Base-by-base conservation (phyloP, 2,329 filamentous ascomycete genomes). In the Aureobasidium sp. region DNA sequence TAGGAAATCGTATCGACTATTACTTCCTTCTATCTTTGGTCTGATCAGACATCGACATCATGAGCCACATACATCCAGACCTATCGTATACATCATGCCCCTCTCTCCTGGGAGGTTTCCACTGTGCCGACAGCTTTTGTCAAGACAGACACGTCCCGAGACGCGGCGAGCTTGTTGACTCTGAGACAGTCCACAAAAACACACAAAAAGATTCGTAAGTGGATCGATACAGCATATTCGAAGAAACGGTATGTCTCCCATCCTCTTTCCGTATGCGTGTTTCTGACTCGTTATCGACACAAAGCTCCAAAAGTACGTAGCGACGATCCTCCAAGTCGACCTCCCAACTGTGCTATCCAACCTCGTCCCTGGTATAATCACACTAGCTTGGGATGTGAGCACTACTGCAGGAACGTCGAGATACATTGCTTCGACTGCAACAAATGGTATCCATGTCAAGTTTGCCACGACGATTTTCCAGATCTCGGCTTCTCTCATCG, bases 371-470 rank as follows among this genome's bases (percentile, higher is more conserved):
- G 6, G 27, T 29, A 29, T 29, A 5, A 6, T 29, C 27, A 29
- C 2, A 68, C 71, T 17, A 77, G 80, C 35, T 76, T 97, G 5
- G 94, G 94, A 0, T 99, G 94, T 73, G 81, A 87, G 68, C 94
- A 99, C 75, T 99, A 99, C 74, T 90, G 90, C 70, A 86, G 94
- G 66, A 97, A 97, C 68, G 91, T 99, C 68, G 97, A 97, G 74
- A 78, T 97, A 40, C 92, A 99, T 75, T 99, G 94, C 74, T 90
- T 85, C 66, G 87, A 89, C 29, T 99, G 94, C 76, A 84, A 87
- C 68, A 87, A 84, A 69, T 99, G 94, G 94, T 95, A 97, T 71
- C 90, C 93, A 0, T 99, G 94, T 72, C 87, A 94, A 22, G 88
- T 97, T 71, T 99, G 94, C 71, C 94, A 99, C 71, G 91, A 99